Conservation (phyloP, 768 basidiomycete species). For the Sarcomyxa edulis region DNA sequence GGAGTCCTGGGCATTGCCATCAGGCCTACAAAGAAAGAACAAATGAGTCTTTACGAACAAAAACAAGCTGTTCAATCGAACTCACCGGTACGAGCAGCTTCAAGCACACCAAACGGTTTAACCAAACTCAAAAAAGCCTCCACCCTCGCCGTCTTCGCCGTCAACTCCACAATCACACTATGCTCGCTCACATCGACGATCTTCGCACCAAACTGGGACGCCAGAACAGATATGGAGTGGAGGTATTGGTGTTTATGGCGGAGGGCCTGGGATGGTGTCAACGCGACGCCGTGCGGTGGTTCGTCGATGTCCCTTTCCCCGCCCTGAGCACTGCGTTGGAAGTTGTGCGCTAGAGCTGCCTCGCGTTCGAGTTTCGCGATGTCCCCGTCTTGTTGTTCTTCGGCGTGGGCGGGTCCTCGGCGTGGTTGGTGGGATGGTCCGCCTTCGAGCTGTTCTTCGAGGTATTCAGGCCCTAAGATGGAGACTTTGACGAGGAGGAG, state of each 20-base stretch:
- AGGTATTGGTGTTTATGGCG: constrained; percentile 87
- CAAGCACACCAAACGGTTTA: constrained; percentile 93
- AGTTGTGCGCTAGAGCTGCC: constrained; percentile 66
- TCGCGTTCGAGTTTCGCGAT: constrained; percentile 66
- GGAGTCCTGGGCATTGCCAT: constrained; percentile 99
- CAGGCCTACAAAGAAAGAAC: constrained; percentile 46
- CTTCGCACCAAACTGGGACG: constrained; percentile 85
- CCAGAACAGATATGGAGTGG: constrained; percentile 79
- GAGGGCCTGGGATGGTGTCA: constrained; percentile 82
- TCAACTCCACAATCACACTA: constrained; percentile 91
- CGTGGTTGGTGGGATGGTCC: constrained; percentile 82
- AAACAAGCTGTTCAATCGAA: constrained; percentile 11
- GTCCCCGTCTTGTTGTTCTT: constrained; percentile 17
- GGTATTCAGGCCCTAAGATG: constrained; percentile 94
- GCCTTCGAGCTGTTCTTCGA: constrained; percentile 85
- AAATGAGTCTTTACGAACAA: not conserved
- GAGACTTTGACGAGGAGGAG: constrained; percentile 94
- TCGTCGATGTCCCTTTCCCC: no score
- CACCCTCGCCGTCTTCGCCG: constrained; percentile 86
- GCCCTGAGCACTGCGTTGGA: constrained; percentile 20
- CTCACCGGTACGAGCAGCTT: constrained; percentile 90
- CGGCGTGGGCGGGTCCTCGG: constrained; percentile 19
- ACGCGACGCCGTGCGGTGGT: constrained; percentile 29
- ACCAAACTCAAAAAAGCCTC: constrained; percentile 89
- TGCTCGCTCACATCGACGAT: constrained; percentile 95